Conservation (phyloP, 371 early-diverging fungal species). For the Globomyces sp. region DNA sequence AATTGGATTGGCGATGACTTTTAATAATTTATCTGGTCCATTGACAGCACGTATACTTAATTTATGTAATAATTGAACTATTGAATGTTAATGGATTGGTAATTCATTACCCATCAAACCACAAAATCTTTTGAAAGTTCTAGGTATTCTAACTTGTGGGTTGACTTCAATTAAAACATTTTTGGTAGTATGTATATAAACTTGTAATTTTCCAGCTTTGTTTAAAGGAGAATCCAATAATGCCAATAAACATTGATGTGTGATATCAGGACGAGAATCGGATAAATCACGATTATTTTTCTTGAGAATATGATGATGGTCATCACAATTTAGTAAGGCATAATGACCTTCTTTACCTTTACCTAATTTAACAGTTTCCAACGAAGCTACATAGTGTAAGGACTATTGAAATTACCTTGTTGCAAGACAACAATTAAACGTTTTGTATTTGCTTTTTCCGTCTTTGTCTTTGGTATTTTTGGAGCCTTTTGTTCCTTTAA, state of each 20-base stretch:
- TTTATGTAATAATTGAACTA: constrained; percentile 90
- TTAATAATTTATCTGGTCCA: constrained; percentile 88
- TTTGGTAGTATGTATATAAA: constrained; percentile 92
- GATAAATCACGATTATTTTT: constrained; percentile 81
- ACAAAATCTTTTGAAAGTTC: constrained; percentile 97
- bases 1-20: constrained; percentile 95
- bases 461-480: constrained; percentile 30
- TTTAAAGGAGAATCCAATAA: constrained; percentile 97
- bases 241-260: constrained; percentile 96
- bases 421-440: constrained; percentile 94
- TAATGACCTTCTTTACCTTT: constrained; percentile 88
- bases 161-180: constrained; percentile 97
- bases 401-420: constrained; percentile 25
- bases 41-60: constrained; percentile 89
- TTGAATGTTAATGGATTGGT: too few species aligned
- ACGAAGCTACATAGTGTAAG: constrained; percentile 53
- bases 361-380: constrained; percentile 93
- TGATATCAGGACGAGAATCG: constrained; percentile 93
- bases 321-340: constrained; percentile 94
- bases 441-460: constrained; percentile 31
- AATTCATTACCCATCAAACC: constrained; percentile 30
- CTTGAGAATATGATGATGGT: constrained; percentile 86
- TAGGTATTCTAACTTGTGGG: constrained; percentile 95
- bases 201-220: constrained; percentile 93
- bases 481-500: constrained; percentile 30